Evolutionary conservation across 345 rosid genomes (phyloP).

Genomic region (Aegle marmelos): DNA sequence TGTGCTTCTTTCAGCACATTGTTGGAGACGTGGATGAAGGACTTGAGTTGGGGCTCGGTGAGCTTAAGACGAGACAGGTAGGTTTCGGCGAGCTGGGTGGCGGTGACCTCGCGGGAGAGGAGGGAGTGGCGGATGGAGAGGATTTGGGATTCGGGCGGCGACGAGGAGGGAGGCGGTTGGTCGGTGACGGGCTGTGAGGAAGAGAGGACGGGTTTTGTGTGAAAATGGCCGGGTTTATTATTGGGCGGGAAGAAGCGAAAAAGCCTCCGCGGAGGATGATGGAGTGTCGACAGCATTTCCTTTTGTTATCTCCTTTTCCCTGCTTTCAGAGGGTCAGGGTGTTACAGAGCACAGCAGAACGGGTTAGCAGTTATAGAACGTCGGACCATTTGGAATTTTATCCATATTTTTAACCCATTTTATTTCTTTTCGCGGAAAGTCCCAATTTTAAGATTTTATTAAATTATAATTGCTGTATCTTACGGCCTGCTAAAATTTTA

Average conservation of each 20-base stretch:
- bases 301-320: neutral
- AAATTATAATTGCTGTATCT: no score
- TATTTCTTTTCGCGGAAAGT: no score
- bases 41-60: conserved; percentile 72
- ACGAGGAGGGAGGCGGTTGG: conserved; percentile 23
- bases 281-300: conserved; percentile 42
- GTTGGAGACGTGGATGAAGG: conserved; percentile 72
- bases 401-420: no score
- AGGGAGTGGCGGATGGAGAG: conserved; percentile 70
- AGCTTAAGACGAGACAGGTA: conserved; percentile 61
- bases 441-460: no score
- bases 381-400: no score
- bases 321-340: no score
- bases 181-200: conserved; percentile 22
- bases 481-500: no score
- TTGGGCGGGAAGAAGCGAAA: conserved; percentile 36
- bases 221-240: neutral
- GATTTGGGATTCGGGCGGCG: conserved; percentile 57
- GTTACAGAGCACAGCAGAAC: no score
- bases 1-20: conserved; percentile 51
- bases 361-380: neutral
- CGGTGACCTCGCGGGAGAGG: conserved; percentile 59
- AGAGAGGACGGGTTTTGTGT: neutral
- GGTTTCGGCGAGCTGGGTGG: conserved; percentile 66
- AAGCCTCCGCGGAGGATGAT: conserved; percentile 44